A percentile compares a stretch with the other conserved stretches of the same genome.
Evolutionary conservation across 768 basidiomycete species (phyloP).

Genomic region (Tephrocybe sp.): DNA sequence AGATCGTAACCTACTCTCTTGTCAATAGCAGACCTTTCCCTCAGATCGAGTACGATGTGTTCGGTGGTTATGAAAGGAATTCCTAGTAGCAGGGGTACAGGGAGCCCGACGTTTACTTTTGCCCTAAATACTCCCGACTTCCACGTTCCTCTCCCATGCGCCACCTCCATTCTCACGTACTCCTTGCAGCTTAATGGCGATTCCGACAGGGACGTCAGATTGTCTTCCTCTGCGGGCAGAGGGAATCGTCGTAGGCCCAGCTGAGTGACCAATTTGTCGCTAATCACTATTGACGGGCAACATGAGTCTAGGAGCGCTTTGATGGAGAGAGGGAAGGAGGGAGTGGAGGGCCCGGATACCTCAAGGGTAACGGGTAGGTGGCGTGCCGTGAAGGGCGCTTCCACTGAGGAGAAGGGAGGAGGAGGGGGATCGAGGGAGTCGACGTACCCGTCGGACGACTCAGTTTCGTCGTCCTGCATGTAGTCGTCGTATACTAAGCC

Average conservation of each 20-base stretch:
- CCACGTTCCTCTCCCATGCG: conserved; percentile 19
- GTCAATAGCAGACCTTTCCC: conserved; percentile 14
- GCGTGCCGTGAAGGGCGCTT: too few species aligned
- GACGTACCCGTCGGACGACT: too few species aligned
- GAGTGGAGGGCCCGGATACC: neutral
- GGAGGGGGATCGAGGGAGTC: neutral
- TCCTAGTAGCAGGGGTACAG: conserved; percentile 24
- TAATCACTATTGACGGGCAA: conserved; percentile 16
- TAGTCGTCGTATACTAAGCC: neutral
- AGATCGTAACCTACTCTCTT: neutral
- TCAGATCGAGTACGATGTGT: conserved; percentile 18
- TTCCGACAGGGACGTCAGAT: too few species aligned
- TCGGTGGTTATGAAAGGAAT: conserved; percentile 19
- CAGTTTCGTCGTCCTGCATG: neutral
- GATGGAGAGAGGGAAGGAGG: neutral
- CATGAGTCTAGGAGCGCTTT: too few species aligned
- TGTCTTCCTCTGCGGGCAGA: too few species aligned
- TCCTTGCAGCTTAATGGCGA: conserved; percentile 8
- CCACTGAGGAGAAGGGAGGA: neutral
- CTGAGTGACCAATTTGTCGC: conserved; percentile 7
- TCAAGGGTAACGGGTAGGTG: too few species aligned
- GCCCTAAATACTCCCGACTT: conserved; percentile 12
- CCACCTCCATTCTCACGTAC: conserved; percentile 17
- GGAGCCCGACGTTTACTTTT: too few species aligned
- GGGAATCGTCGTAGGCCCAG: too few species aligned